These are phyloP conservation scores for Pyrenophora graminea DNA, from an alignment of 2,329 filamentous ascomycete genomes.

Conservation along the genomic window DNA sequence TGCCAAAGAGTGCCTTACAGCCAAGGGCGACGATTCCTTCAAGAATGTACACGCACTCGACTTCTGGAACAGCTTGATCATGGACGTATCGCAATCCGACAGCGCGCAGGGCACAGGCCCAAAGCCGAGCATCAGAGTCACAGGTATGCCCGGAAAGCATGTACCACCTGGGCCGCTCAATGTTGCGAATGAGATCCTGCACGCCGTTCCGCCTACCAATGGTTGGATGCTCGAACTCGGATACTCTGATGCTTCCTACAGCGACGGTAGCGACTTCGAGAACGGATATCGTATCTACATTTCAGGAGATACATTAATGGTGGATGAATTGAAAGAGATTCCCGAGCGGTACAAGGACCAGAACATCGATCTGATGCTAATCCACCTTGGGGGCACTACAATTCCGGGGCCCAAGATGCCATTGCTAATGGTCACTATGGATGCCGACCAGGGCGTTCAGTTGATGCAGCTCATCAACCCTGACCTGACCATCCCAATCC, in stretches of 20 bases:
- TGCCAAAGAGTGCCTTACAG: constrained; percentile 58
- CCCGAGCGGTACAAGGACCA: constrained; percentile 58
- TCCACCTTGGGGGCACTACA: constrained; percentile 68
- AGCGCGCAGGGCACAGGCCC: constrained; percentile 10
- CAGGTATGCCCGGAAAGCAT: constrained; percentile 68
- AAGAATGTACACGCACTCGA: constrained; percentile 60
- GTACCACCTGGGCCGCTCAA: constrained; percentile 54
- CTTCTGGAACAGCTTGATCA: constrained; percentile 58
- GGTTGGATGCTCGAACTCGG: constrained; percentile 70
- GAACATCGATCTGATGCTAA: constrained; percentile 67
- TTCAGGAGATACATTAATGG: constrained; percentile 66
- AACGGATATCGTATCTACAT: constrained; percentile 66
- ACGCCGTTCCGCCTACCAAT: constrained; percentile 65
- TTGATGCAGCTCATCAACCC: constrained; percentile 64
- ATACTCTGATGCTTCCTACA: constrained; percentile 37
- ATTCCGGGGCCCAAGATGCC: constrained; percentile 59
- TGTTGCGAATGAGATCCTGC: constrained; percentile 54
- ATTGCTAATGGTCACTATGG: constrained; percentile 69
- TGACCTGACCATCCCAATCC: constrained; percentile 62
- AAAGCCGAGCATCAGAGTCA: constrained; percentile 59
- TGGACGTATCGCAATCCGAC: constrained; percentile 47
- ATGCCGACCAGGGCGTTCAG: constrained; percentile 64
- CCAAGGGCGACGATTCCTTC: constrained; percentile 57
- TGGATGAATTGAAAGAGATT: constrained; percentile 66
- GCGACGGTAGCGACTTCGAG: constrained; percentile 40